Evolutionary conservation across 2,329 filamentous ascomycete genomes (phyloP).

Genomic region (Claviceps arundinis): DNA sequence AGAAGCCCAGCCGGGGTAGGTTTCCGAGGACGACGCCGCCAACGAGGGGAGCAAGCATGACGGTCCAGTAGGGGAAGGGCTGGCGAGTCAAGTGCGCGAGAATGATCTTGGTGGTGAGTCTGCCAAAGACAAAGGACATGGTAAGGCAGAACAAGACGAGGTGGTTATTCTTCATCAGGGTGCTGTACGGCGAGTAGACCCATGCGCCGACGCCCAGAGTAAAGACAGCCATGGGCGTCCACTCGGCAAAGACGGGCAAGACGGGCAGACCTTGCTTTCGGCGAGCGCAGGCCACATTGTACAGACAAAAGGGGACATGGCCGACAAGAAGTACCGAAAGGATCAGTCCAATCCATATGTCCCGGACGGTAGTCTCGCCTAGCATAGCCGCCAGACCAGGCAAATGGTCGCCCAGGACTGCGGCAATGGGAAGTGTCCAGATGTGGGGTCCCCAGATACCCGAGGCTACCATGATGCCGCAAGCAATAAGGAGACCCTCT

Average conservation of each 20-base stretch:
- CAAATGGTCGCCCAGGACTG: constrained; percentile 45
- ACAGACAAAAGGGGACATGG: constrained; percentile 80
- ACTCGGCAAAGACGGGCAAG: constrained; percentile 77
- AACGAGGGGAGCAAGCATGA: constrained; percentile 76
- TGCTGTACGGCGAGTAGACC: constrained; percentile 83
- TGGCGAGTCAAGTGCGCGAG: constrained; percentile 86
- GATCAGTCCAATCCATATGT: constrained; percentile 74
- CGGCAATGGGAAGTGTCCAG: constrained; percentile 64
- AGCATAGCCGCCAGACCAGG: constrained; percentile 44
- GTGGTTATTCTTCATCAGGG: constrained; percentile 69
- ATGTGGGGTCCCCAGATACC: constrained; percentile 80
- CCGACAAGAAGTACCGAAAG: constrained; percentile 50
- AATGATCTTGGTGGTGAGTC: constrained; percentile 98
- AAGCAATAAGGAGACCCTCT: constrained; percentile 84
- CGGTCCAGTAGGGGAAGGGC: constrained; percentile 93
- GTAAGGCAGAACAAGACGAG: constrained; percentile 85
- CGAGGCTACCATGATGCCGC: constrained; percentile 70
- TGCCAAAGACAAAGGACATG: constrained; percentile 92
- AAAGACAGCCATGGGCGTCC: constrained; percentile 81
- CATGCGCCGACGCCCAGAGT: constrained; percentile 63
- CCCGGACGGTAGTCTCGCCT: constrained; percentile 62
- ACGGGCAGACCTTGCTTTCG: constrained; percentile 59
- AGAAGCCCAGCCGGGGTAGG: constrained; percentile 62
- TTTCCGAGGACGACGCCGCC: constrained; percentile 76
- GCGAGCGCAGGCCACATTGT: constrained; percentile 71